These are phyloP conservation scores for Lunasporangiospora selenospora DNA, from an alignment of 192 early-diverging fungal genomes.

Conservation along the genomic window DNA sequence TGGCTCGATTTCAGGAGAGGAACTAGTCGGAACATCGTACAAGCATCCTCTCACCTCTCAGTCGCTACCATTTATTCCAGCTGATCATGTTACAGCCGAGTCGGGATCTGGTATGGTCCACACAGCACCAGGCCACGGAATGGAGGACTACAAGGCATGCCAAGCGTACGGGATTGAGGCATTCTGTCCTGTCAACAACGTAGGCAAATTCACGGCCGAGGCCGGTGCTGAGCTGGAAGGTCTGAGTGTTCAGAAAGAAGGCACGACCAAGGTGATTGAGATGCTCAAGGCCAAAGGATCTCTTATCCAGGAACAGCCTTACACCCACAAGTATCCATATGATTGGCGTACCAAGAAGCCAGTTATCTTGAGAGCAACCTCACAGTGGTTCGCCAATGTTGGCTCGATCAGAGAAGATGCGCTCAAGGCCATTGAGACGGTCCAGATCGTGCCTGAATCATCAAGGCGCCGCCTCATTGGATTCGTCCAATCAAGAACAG, in stretches of 20 bases:
- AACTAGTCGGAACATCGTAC: slow-evolving; percentile 63
- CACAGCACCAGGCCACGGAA: slow-evolving; percentile 82
- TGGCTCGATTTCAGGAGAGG: slow-evolving; percentile 47
- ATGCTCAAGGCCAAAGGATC: slow-evolving; percentile 45
- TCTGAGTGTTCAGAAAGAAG: slow-evolving; percentile 63
- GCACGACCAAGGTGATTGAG: slow-evolving; percentile 62
- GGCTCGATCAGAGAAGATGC: slow-evolving; percentile 67
- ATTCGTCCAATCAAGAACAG: slow-evolving; percentile 71
- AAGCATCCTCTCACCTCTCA: slow-evolving; percentile 58
- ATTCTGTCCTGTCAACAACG: slow-evolving; percentile 76
- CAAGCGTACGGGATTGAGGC: slow-evolving; percentile 59
- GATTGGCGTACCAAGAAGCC: slow-evolving; percentile 88
- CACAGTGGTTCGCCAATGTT: slow-evolving; percentile 86
- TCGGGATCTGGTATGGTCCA: slow-evolving; percentile 83
- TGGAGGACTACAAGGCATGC: slow-evolving; percentile 81
- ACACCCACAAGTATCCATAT: slow-evolving; percentile 81
- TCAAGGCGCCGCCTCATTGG: slow-evolving; percentile 59
- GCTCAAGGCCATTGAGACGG: slow-evolving; percentile 56
- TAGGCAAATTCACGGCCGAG: slow-evolving; percentile 72
- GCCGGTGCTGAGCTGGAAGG: slow-evolving; percentile 68
- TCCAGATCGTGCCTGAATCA: slow-evolving; percentile 66
- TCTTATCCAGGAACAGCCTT: slow-evolving; percentile 59
- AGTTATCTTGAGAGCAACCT: slow-evolving; percentile 79
- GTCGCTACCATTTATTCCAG: slow-evolving; percentile 62
- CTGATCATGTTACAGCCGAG: slow-evolving; percentile 70